These are phyloP conservation scores for Pachyrhizus erosus DNA, from an alignment of 306 rosid species.

Conservation along the genomic window DNA sequence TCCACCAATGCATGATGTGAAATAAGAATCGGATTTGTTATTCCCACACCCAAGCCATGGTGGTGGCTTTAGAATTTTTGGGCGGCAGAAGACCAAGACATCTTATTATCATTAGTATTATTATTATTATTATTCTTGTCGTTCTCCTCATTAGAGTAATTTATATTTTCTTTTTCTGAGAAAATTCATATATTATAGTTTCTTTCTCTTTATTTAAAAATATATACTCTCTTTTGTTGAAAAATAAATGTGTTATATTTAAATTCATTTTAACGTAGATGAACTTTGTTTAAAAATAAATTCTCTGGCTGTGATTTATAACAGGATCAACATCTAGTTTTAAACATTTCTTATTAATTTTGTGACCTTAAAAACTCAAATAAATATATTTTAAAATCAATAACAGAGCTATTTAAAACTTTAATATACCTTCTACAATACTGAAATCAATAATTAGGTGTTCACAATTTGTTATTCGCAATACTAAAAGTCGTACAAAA, in stretches of 20 bases:
- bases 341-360: too few species aligned
- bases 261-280: neutral
- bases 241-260: neutral
- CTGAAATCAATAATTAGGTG: too few species aligned
- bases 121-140: neutral
- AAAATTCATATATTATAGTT: neutral
- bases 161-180: neutral
- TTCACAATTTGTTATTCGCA: too few species aligned
- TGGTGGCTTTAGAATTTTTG: neutral
- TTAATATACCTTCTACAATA: too few species aligned
- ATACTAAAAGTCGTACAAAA: too few species aligned
- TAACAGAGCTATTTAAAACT: too few species aligned
- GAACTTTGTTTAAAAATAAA: too few species aligned
- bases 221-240: neutral
- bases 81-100: neutral
- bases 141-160: neutral
- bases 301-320: too few species aligned
- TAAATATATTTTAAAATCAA: neutral
- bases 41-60: neutral
- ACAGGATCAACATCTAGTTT: neutral
- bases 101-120: neutral
- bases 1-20: neutral
- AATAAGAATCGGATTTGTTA: conserved; percentile 18
- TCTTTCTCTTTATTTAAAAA: too few species aligned
- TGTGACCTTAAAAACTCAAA: neutral